Conservation (phyloP, 2,329 filamentous ascomycete species). For the Ceratocystis cubensis region DNA sequence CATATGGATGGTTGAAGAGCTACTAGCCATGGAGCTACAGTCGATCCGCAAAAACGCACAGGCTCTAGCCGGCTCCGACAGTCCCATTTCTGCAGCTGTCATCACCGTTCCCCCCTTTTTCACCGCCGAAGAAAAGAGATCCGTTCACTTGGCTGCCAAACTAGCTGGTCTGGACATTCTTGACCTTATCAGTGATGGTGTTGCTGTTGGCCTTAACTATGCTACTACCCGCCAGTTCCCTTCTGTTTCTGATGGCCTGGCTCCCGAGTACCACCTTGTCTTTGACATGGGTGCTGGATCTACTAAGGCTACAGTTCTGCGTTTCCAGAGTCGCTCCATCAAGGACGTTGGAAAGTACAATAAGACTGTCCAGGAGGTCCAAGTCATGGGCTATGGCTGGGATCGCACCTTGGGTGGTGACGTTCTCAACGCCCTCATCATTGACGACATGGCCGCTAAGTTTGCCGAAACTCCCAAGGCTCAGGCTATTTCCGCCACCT, state of each 20-base stretch:
- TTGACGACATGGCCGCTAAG: conserved; percentile 75
- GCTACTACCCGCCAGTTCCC: conserved; percentile 85
- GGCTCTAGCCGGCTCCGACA: conserved; percentile 61
- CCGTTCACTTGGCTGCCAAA: conserved; percentile 70
- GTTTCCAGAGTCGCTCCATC: conserved; percentile 75
- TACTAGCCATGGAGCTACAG: conserved; percentile 91
- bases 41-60: conserved; percentile 85
- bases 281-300: conserved; percentile 98
- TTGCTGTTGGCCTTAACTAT: conserved; percentile 91
- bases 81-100: conserved; percentile 64
- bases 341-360: conserved; percentile 90
- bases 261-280: conserved; percentile 82
- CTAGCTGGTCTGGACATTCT: conserved; percentile 80
- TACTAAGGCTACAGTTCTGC: conserved; percentile 76
- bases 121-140: conserved; percentile 77
- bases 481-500: conserved; percentile 50
- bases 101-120: conserved; percentile 86
- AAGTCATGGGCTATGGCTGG: conserved; percentile 76
- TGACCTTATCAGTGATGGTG: conserved; percentile 72
- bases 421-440: conserved; percentile 71
- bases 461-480: conserved; percentile 60
- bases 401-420: conserved; percentile 85
- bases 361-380: conserved; percentile 94
- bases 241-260: conserved; percentile 64
- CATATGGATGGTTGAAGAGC: conserved; percentile 71